Conservation (phyloP, 371 early-diverging fungal species). For the Mucor saturninus region DNA sequence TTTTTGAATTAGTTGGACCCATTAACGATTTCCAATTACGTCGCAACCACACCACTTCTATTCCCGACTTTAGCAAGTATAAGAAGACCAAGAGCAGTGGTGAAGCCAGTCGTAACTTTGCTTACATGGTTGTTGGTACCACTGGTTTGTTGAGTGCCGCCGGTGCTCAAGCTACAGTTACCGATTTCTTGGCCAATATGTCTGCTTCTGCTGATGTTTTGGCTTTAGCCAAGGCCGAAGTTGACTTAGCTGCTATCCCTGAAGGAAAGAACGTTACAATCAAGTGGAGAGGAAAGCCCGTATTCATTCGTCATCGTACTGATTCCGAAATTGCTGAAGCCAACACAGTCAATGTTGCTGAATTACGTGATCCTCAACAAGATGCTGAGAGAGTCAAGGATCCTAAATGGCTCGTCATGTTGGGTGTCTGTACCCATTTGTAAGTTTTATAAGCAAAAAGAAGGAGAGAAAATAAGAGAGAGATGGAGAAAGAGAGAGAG, state of each 20-base stretch:
- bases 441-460: slow-evolving; percentile 30
- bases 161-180: slow-evolving; percentile 91
- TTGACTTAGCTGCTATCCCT: slow-evolving; percentile 89
- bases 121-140: slow-evolving; percentile 95
- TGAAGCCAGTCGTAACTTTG: slow-evolving; percentile 77
- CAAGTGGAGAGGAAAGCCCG: slow-evolving; percentile 99
- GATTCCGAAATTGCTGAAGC: slow-evolving; percentile 95
- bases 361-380: slow-evolving; percentile 90
- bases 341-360: slow-evolving; percentile 74
- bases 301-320: slow-evolving; percentile 97
- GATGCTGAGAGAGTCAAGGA: slow-evolving; percentile 91
- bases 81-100: slow-evolving; percentile 63
- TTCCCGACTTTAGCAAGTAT: slow-evolving; percentile 74
- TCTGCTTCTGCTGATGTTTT: slow-evolving; percentile 96
- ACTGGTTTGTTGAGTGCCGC: slow-evolving; percentile 86
- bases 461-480: background rate
- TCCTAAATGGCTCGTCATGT: slow-evolving; percentile 97
- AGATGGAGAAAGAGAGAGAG: too few relatives aligned
- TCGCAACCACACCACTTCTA: slow-evolving; percentile 61
- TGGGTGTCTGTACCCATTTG: slow-evolving; percentile 98
- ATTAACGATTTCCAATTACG: slow-evolving; percentile 57
- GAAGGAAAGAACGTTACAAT: slow-evolving; percentile 96
- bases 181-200: slow-evolving; percentile 89
- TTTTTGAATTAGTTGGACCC: slow-evolving; percentile 30
- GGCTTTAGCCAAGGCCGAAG: slow-evolving; percentile 97